Evolutionary conservation across 129 eudicot species (phyloP).

Genomic region (Ambrosia artemisiifolia): DNA sequence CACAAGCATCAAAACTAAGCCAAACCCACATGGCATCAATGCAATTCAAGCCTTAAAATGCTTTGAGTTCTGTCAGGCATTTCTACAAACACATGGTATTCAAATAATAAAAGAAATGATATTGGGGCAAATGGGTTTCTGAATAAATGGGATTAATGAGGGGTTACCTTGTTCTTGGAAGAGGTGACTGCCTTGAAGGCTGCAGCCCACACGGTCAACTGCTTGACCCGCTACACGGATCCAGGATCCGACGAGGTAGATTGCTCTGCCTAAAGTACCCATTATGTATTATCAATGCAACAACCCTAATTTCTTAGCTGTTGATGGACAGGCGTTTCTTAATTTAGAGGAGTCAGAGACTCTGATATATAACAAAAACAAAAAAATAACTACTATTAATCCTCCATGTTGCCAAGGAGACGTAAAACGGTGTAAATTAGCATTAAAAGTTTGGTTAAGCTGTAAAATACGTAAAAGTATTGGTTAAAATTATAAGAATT

Average conservation of each 20-base stretch:
- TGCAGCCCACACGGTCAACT: slow-evolving; percentile 86
- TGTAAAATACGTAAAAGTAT: no score
- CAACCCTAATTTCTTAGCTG: slow-evolving; percentile 26
- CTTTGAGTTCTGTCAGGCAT: slow-evolving; percentile 8
- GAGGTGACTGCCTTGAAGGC: slow-evolving; percentile 73
- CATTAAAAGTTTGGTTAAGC: no score
- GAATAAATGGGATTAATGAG: not conserved
- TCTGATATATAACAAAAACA: no score
- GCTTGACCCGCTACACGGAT: slow-evolving; percentile 91
- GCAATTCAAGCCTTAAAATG: slow-evolving; percentile 12
- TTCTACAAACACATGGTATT: not conserved
- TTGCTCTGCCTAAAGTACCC: slow-evolving; percentile 75
- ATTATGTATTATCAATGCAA: slow-evolving; percentile 20
- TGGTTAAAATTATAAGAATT: no score
- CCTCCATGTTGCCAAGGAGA: no score
- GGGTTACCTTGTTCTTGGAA: slow-evolving; percentile 72
- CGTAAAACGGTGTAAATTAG: no score
- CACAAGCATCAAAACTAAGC: slow-evolving; percentile 1
- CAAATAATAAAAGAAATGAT: not conserved
- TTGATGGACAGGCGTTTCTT: no score
- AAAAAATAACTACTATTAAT: no score
- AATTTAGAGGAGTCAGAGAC: no score
- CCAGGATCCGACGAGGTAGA: slow-evolving; percentile 90
- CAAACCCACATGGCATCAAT: not conserved
- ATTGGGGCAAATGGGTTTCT: not conserved